Conservation (phyloP, 2,329 filamentous ascomycete genomes). For the Fonsecaea monophora region DNA sequence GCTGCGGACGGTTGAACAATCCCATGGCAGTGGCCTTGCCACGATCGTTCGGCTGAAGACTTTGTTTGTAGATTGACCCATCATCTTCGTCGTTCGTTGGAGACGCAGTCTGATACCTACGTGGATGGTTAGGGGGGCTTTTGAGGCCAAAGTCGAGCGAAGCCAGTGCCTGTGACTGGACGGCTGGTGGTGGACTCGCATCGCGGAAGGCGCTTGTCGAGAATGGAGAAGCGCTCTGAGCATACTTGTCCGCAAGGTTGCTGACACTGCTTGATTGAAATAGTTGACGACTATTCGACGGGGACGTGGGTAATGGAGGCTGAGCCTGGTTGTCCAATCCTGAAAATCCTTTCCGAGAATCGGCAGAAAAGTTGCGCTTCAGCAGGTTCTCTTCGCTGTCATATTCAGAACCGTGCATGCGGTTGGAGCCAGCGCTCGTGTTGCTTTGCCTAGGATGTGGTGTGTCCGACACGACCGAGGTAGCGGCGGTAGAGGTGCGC, state of each 20-base stretch:
- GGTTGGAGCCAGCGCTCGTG: slow-evolving; percentile 25
- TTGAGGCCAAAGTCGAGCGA: slow-evolving; percentile 38
- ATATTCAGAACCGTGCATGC: slow-evolving; percentile 24
- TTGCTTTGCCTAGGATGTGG: slow-evolving; percentile 43
- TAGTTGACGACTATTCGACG: slow-evolving; percentile 25
- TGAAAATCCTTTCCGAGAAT: slow-evolving; percentile 28
- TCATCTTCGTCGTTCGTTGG: slow-evolving; percentile 63
- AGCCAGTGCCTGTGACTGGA: slow-evolving; percentile 42
- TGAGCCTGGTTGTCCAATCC: slow-evolving; percentile 25
- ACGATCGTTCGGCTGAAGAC: slow-evolving; percentile 75
- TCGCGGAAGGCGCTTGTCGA: slow-evolving; percentile 42
- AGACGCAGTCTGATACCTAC: slow-evolving; percentile 37
- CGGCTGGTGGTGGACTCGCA: slow-evolving; percentile 54
- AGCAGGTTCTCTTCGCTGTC: slow-evolving; percentile 30
- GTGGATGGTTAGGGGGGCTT: slow-evolving; percentile 16
- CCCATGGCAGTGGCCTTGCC: slow-evolving; percentile 81
- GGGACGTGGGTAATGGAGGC: slow-evolving; percentile 37
- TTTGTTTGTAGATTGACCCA: slow-evolving; percentile 62
- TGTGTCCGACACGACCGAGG: slow-evolving; percentile 81
- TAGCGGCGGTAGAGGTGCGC: slow-evolving; percentile 84
- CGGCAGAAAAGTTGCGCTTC: slow-evolving; percentile 29
- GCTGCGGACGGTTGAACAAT: slow-evolving; percentile 73
- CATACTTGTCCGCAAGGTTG: slow-evolving; percentile 64
- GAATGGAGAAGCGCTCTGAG: slow-evolving; percentile 46
- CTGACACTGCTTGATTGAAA: slow-evolving; percentile 65